Base-by-base conservation (phyloP, 2,329 filamentous ascomycete genomes). In the Xylaria digitata region DNA sequence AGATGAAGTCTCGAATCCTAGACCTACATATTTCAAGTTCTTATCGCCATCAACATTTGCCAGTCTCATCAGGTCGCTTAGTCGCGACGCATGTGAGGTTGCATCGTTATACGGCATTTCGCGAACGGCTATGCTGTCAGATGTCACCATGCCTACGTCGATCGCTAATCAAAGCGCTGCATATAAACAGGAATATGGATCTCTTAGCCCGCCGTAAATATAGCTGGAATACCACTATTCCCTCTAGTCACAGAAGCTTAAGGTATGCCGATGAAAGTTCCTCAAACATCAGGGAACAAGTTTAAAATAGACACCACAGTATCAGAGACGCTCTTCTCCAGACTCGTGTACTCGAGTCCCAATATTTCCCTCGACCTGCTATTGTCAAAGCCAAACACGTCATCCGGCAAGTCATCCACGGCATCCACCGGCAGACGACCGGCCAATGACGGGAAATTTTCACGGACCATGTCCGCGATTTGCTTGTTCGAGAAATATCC, bases 401-500 rank as follows among this genome's bases (percentile, higher is more conserved):
- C 84, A 2, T 78, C 81, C 21, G 79, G 79, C 40, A 83, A 74
- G 37, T 83, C 80, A 55, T 81, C 78, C 60, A 75, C 71, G 0
- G 73, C 72, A 2, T 75, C 64, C 2, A 61, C 74, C 6, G 86
- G 86, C 69, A 89, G 71, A 61, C 80, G 73, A 6, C 78, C 80
- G 69, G 82, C 80, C 69, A 86, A 81, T 70, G 87, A 78, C 0
- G 86, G 86, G 71, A 87, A 87, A 65, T 84, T 78, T 71, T 85
- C 84, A 59, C 81, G 79, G 54, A 91, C 83, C 45, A 87, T 81
- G 57, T 87, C 82, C 0, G 81, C 82, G 42, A 90, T 84, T 73
- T 85, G 81, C 73, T 85, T 85, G 75, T 91, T 91, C 59, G 81
- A 84, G 74, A 90, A 91, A 72, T 85, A 82, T 0, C 85, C 87